Conservation (phyloP, 1,284 basidiomycete genomes). For the Malassezia obtusa region DNA sequence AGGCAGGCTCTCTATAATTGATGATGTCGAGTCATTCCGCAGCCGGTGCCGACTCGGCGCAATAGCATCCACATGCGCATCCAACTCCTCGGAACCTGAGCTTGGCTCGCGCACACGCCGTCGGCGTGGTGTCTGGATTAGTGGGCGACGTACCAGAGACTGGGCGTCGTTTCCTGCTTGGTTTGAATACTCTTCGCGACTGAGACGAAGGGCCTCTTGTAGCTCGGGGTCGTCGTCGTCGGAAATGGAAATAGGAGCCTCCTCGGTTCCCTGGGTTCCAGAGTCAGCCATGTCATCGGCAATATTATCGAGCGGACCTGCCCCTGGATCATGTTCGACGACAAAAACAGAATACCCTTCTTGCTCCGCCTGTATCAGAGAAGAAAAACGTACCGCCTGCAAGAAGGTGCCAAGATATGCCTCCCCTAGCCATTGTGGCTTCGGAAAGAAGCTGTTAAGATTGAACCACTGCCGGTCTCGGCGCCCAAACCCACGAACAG, state of each 20-base stretch:
- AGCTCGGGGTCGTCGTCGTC: constrained; percentile 30
- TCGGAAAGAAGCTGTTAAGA: constrained; percentile 37
- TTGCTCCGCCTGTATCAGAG: constrained; percentile 18
- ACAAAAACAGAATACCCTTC: constrained; percentile 45
- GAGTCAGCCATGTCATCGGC: constrained; percentile 3
- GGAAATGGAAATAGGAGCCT: background rate
- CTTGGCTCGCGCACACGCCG: constrained; percentile 6
- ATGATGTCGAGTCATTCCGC: background rate
- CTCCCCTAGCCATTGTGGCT: constrained; percentile 37
- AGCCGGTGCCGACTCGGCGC: constrained; percentile 19
- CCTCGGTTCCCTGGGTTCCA: background rate
- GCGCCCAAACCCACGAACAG: constrained; percentile 35
- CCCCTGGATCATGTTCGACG: constrained; percentile 11
- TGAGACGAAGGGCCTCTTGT: constrained; percentile 33
- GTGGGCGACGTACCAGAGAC: background rate
- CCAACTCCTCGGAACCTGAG: constrained; percentile 17
- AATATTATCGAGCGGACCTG: background rate
- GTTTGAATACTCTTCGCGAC: constrained; percentile 17
- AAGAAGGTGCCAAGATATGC: constrained; percentile 40
- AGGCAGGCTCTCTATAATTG: background rate
- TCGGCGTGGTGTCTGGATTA: constrained; percentile 10
- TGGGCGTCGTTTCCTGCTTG: background rate
- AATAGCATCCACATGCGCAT: constrained; percentile 37
- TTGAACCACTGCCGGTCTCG: constrained; percentile 25
- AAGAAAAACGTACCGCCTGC: constrained; percentile 18